Evolutionary conservation across 257 asterid genomes (phyloP), one percentile per base, ranked within the genome.

Genomic region (Nemophila menziesii): DNA sequence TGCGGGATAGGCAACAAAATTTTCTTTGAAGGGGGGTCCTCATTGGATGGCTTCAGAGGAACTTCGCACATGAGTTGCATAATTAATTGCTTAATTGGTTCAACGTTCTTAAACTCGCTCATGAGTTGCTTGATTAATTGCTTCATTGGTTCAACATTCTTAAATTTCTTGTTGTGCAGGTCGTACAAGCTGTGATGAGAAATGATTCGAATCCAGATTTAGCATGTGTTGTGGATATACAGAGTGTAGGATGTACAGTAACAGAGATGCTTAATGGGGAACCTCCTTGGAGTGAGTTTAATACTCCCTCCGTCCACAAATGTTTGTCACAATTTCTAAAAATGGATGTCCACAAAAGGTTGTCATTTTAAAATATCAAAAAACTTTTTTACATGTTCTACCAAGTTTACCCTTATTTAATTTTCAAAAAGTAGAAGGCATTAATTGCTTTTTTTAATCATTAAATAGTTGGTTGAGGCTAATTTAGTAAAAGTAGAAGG

Each of bases 1-100:
- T 57, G 48, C 63, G 1, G 79, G 64, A 3, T 26, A 51, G 16
- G 65, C 57, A 40, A 53, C 39, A 27, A 69, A 74, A 20, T 82
- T 84, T 66, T 80, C 93, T 10, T 62, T 84, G 68, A 80, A 84
- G 66, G 95, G 95, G 23, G 80, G 85, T 51, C 93, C 95, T 18
- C 83, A 79, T 46, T 86, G 96, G 96, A 74, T 86, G 92, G 94
- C 94, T 45, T 94, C 94, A 11, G 96, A 86, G 94, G 96, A 80
- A 67, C 51, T 23, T 36, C 5, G 44, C 48, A n/a, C 5, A 43
- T 34, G 44, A 36, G 24, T 33, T 8, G 47, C 38, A 2, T 8
- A 41, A 9, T 49, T 42, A 44, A 11, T 42, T 40, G 23, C n/a
- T n/a, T n/a, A n/a, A 14, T 33, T 43, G 26, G 21, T 29, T 48